Conservation (phyloP, 139 green algal species). For the Chlorella sorokiniana region DNA sequence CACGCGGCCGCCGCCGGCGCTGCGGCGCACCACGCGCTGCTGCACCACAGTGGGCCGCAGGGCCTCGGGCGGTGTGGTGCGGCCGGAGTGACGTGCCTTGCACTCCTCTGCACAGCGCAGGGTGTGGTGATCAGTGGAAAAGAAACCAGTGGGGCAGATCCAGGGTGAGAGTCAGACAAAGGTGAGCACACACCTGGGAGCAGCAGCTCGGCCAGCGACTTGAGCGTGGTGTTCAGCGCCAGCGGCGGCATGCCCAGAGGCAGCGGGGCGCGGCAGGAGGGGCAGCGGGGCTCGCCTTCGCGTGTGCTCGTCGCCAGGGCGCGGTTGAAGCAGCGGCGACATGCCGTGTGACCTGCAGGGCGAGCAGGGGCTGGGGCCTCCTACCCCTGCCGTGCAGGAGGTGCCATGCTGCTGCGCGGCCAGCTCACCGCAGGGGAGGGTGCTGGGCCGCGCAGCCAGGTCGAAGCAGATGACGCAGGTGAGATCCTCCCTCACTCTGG, state of each 20-base stretch:
- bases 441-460: not conserved
- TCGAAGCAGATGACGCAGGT: constrained; percentile 18
- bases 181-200: constrained; percentile 18
- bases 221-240: not conserved
- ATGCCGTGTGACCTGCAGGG: not conserved
- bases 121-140: too few species aligned
- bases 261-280: not conserved
- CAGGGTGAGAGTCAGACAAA: too few species aligned
- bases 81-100: not conserved
- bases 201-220: constrained; percentile 18
- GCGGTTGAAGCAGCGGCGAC: not conserved
- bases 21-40: not conserved
- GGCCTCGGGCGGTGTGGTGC: not conserved
- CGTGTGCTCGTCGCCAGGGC: not conserved
- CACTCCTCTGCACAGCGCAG: not conserved
- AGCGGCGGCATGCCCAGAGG: not conserved
- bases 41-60: not conserved
- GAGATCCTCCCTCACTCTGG: not conserved
- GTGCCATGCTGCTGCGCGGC: not conserved
- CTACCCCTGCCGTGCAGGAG: not conserved
- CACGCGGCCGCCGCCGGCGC: not conserved
- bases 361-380: too few species aligned
- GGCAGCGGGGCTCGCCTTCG: not conserved
- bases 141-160: too few species aligned
- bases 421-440: not conserved